These are phyloP conservation scores for Choanephora cucurbitarum DNA, from an alignment of 371 early-diverging fungal species.

Conservation along the genomic window DNA sequence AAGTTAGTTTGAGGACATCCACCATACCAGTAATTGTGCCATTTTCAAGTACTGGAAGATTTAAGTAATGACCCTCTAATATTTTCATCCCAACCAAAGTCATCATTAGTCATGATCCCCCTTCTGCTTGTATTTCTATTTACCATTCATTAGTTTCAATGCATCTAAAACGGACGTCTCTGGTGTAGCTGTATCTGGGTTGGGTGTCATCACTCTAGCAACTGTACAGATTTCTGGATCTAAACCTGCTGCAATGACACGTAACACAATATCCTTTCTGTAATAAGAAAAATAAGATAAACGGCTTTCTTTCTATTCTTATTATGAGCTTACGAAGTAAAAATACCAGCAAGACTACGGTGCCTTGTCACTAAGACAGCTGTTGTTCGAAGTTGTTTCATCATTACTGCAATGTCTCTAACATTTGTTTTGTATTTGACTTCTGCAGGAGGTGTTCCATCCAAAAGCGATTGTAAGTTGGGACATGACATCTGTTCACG, in stretches of 20 bases:
- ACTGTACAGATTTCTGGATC: constrained; percentile 88
- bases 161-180: constrained; percentile 86
- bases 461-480: constrained; percentile 78
- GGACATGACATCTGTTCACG: constrained; percentile 87
- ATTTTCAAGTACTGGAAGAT: constrained; percentile 90
- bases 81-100: too few species aligned
- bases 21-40: constrained; percentile 82
- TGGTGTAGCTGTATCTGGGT: constrained; percentile 85
- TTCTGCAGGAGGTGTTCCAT: constrained; percentile 73
- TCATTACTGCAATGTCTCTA: constrained; percentile 84
- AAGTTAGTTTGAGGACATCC: constrained; percentile 90
- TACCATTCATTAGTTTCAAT: constrained; percentile 88
- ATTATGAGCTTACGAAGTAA: constrained; percentile 76
- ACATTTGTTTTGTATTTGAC: constrained; percentile 83
- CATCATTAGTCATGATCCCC: too few species aligned
- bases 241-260: constrained; percentile 90
- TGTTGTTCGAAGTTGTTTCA: constrained; percentile 86
- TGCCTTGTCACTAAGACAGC: constrained; percentile 88
- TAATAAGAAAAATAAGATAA: not conserved
- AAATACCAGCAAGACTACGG: constrained; percentile 83
- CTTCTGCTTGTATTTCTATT: too few species aligned
- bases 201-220: constrained; percentile 94
- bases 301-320: too few species aligned
- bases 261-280: constrained; percentile 82
- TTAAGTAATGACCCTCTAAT: constrained; percentile 79